Percentiles rank a stretch among this genome's conserved stretches.
These are phyloP conservation scores for Arxiozyma slooffiae DNA, from an alignment of 1,139 yeast species.

Conservation along the genomic window DNA sequence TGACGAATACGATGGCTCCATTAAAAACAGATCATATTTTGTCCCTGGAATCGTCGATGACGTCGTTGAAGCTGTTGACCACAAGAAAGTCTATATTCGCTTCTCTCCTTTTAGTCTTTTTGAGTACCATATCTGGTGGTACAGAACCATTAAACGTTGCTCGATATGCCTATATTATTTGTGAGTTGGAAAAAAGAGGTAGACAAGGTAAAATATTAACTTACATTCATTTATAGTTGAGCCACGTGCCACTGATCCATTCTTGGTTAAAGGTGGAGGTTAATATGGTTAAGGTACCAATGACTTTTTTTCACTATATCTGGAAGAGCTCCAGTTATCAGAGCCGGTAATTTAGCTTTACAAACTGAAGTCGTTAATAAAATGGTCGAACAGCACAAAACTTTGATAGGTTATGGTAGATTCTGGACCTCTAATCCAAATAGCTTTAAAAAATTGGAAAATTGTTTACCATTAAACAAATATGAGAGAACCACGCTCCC, in stretches of 20 bases:
- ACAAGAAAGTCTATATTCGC: conserved; percentile 43
- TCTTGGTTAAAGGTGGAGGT: conserved; percentile 25
- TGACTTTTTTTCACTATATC: conserved; percentile 34
- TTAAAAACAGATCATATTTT: conserved; percentile 55
- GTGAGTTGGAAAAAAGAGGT: conserved; percentile 33
- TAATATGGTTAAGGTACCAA: conserved; percentile 27
- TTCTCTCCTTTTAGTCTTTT: conserved; percentile 38
- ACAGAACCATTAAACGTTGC: conserved; percentile 26
- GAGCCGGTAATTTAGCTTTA: conserved; percentile 39
- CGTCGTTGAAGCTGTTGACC: conserved; percentile 40
- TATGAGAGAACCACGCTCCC: conserved; percentile 36
- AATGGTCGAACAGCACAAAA: conserved; percentile 32
- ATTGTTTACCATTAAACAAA: conserved; percentile 36
- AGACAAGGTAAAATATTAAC: conserved; percentile 38
- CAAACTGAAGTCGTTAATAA: conserved; percentile 22
- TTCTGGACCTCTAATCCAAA: conserved; percentile 46
- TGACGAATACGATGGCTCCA: conserved; percentile 57
- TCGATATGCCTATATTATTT: conserved; percentile 32
- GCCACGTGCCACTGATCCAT: conserved; percentile 31
- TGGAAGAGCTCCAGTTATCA: conserved; percentile 43
- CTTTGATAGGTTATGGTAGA: conserved; percentile 40
- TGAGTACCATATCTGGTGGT: conserved; percentile 33
- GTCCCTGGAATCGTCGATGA: conserved; percentile 43
- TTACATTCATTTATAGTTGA: conserved; percentile 47
- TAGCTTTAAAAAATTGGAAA: conserved; percentile 38